phyloP scores from a whole-genome alignment of 805 yeast genomes.

The Debaryomyces prosopidis region DNA sequence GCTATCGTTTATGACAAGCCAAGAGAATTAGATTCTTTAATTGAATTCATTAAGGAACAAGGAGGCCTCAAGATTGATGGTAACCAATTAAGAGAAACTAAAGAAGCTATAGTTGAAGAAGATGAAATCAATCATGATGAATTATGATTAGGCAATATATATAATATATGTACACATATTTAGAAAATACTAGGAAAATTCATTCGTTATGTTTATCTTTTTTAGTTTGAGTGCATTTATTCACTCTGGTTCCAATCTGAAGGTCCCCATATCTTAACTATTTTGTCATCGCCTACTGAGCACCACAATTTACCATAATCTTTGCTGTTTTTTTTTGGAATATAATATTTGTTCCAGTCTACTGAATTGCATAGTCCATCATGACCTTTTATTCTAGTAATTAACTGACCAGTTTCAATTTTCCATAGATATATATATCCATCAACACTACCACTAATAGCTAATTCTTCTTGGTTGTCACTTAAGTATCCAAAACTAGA shows the following conservation, averaged over 20 bases:
- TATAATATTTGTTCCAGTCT: conserved; percentile 56
- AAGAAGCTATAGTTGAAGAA: conserved; percentile 28
- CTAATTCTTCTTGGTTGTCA: conserved; percentile 55
- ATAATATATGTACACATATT: background rate
- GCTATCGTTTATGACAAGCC: conserved; percentile 66
- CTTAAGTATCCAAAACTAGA: conserved; percentile 71
- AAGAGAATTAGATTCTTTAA: conserved; percentile 72
- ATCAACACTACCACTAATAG: conserved; percentile 84
- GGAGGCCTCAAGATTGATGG: conserved; percentile 69
- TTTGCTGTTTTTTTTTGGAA: conserved; percentile 14
- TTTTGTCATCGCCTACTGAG: conserved; percentile 80
- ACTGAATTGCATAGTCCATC: conserved; percentile 71
- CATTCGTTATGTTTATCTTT: background rate
- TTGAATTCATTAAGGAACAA: conserved; percentile 66
- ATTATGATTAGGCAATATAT: conserved; percentile 23
- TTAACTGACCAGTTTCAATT: conserved; percentile 63
- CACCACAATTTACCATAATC: conserved; percentile 62
- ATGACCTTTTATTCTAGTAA: conserved; percentile 65
- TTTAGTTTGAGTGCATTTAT: background rate
- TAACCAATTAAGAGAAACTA: conserved; percentile 19
- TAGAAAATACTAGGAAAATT: background rate
- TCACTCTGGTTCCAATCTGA: conserved; percentile 8
- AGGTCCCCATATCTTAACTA: conserved; percentile 67
- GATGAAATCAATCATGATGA: conserved; percentile 37
- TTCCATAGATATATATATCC: conserved; percentile 80